Conservation (phyloP, 2,329 filamentous ascomycete genomes). For the Calonectria leucothoes region DNA sequence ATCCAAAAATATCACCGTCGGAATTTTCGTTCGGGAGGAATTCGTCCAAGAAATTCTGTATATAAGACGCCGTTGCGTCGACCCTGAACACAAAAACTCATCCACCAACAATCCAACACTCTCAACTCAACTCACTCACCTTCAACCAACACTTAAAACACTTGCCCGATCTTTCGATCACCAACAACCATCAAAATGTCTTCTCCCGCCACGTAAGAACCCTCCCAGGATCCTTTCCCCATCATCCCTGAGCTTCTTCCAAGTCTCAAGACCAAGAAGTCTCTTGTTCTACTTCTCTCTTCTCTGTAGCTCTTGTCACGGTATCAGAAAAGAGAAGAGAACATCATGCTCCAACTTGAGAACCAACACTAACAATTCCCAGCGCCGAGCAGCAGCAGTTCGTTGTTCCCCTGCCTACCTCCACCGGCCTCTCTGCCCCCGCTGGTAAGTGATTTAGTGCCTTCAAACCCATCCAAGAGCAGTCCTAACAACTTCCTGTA, state of each 20-base stretch:
- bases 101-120: neutral
- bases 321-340: neutral
- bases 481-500: slow-evolving; percentile 32
- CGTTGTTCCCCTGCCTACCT: slow-evolving; percentile 43
- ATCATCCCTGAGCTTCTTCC: neutral
- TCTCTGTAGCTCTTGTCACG: neutral
- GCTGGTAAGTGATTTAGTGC: slow-evolving; percentile 37
- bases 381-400: slow-evolving; percentile 26
- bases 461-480: slow-evolving; percentile 1
- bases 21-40: neutral
- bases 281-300: neutral
- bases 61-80: neutral
- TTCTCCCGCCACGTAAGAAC: slow-evolving; percentile 5
- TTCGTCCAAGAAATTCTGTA: neutral
- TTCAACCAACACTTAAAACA: neutral
- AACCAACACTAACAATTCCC: neutral
- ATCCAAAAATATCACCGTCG: neutral
- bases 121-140: slow-evolving; percentile 1
- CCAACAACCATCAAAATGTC: slow-evolving; percentile 7
- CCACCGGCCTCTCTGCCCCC: slow-evolving; percentile 49
- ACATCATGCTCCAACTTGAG: neutral
- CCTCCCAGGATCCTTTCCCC: neutral
- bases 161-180: neutral
- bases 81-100: neutral
- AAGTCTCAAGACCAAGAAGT: neutral